These are phyloP conservation scores for Sechiopsis laciniata DNA, from an alignment of 306 rosid species.

Conservation along the genomic window DNA sequence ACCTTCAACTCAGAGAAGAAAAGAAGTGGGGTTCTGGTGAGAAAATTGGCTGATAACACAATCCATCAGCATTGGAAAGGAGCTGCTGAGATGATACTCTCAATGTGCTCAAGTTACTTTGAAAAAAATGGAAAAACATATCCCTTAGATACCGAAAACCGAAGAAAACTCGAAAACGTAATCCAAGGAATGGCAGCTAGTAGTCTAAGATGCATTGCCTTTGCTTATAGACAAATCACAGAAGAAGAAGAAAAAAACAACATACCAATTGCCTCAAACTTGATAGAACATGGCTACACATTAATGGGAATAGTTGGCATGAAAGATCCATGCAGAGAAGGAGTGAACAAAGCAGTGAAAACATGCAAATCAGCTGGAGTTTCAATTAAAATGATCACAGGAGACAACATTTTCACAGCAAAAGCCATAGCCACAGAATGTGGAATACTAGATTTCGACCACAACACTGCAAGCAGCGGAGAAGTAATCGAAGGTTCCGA, in stretches of 20 bases:
- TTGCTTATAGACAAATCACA: slow-evolving; percentile 46
- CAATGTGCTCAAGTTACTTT: slow-evolving; percentile 56
- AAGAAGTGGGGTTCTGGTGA: slow-evolving; percentile 66
- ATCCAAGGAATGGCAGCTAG: slow-evolving; percentile 89
- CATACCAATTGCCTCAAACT: slow-evolving; percentile 21
- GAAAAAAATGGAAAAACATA: slow-evolving; percentile 40
- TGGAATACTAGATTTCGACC: slow-evolving; percentile 46
- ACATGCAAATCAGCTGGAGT: slow-evolving; percentile 69
- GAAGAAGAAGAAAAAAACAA: slow-evolving; percentile 31
- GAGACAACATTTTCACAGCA: slow-evolving; percentile 89
- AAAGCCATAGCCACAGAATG: slow-evolving; percentile 83
- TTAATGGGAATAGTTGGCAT: slow-evolving; percentile 76
- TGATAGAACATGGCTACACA: slow-evolving; percentile 49
- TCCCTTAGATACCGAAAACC: slow-evolving; percentile 38
- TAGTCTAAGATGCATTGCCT: slow-evolving; percentile 81
- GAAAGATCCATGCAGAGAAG: slow-evolving; percentile 75
- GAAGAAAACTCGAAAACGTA: slow-evolving; percentile 36
- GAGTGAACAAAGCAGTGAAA: slow-evolving; percentile 49
- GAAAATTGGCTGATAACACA: slow-evolving; percentile 34
- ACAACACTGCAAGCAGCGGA: slow-evolving; percentile 22
- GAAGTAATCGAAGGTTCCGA: slow-evolving; percentile 67
- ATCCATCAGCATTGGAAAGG: slow-evolving; percentile 84
- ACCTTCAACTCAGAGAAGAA: slow-evolving; percentile 81
- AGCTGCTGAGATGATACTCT: slow-evolving; percentile 77
- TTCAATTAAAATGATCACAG: slow-evolving; percentile 72